phyloP scores from a whole-genome alignment of 495 filamentous ascomycete genomes.

The Aspergillus carlsbadensis region DNA sequence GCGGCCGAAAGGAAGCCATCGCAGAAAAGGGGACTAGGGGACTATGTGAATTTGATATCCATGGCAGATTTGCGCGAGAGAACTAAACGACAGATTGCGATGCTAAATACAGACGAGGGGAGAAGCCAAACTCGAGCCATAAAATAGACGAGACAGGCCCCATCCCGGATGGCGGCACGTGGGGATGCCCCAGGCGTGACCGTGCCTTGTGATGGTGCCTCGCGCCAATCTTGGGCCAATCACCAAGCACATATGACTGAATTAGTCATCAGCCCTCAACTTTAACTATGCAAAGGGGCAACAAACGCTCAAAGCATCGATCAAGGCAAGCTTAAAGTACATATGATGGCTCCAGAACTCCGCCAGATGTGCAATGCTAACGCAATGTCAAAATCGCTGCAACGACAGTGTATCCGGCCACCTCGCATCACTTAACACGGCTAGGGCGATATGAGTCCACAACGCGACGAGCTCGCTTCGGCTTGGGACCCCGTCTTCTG shows the following conservation, averaged over 20 bases:
- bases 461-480: constrained; percentile 5
- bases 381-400: background rate
- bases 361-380: no score
- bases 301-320: background rate
- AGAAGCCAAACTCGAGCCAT: background rate
- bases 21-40: background rate
- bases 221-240: constrained; percentile 3
- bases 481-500: constrained; percentile 5
- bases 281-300: background rate
- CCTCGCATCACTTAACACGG: background rate
- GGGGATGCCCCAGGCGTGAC: constrained; percentile 5
- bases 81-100: background rate
- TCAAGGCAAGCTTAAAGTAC: background rate
- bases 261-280: background rate
- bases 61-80: background rate
- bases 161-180: constrained; percentile 5
- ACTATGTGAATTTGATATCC: background rate
- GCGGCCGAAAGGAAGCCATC: constrained; percentile 30
- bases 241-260: background rate
- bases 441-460: constrained; percentile 24
- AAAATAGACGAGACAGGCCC: background rate
- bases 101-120: background rate
- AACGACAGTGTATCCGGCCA: background rate
- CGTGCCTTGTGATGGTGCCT: constrained; percentile 1
- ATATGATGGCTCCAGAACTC: background rate